Evolutionary conservation across 148 eudicot species (phyloP), one percentile per base, ranked within the genome.

Genomic region (Polygonum aviculare): DNA sequence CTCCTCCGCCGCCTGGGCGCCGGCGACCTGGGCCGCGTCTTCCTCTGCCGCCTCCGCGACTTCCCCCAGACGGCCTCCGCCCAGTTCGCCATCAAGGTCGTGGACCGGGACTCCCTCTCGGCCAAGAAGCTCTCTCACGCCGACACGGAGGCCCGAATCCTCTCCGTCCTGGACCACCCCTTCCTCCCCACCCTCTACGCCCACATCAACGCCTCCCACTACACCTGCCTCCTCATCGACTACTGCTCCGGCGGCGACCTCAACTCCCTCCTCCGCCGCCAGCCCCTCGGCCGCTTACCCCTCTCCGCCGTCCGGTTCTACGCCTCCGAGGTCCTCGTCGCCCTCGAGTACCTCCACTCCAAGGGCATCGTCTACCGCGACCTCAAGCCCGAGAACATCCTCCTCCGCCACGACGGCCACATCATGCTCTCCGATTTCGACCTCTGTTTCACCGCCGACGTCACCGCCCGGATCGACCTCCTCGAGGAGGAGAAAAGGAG

Each of bases 161-260:
- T 92, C 31, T 85, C 93, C 9, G 9, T 79, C 22, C 88, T 92
- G 0, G 97, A 92, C 77, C 95, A 92, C 76, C 96, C 97, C 62
- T 90, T 72, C 33, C 87, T 92, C 18, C 98, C 97, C 31, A 92
- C 97, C 1, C 89, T 90, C 19, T 93, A 90, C 77, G 97, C 97
- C 1, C 97, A 82, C 36, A 40, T 92, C 10, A 91, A 92, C 8
- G 97, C 84, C 1, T 92, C 97, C 1, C 97, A 90, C 44, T 90
- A 90, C 80, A 90, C 93, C 0, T 90, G 97, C 76, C 85, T 92
- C 3, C 75, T 92, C 9, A 90, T 92, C 44, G 97, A 92, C 54
- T 92, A 83, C 50, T 88, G 95, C 74, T 83, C 93, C 21, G 91
- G 91, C 49, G 97, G 97, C 0, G 94, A 92, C 72, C 87, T 92